A percentile compares a stretch with the other conserved stretches of the same genome.
Evolutionary conservation across 2,329 filamentous ascomycete species (phyloP).

Genomic region (Talaromyces marneffei): DNA sequence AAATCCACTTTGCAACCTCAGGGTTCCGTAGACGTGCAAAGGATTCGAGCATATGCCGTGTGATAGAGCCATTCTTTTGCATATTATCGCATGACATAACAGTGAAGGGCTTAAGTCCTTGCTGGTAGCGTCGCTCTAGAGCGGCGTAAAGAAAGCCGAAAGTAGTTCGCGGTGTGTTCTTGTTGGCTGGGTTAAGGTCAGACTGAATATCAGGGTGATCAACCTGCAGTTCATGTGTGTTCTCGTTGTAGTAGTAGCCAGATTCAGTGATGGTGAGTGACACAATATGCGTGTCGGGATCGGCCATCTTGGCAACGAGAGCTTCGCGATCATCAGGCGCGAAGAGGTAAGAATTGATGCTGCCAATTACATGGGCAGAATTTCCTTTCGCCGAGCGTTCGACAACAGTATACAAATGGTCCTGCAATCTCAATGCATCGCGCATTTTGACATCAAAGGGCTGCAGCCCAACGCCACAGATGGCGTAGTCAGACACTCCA

Average conservation of each 20-base stretch:
- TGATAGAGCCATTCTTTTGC: slow-evolving; percentile 53
- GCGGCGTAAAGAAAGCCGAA: slow-evolving; percentile 52
- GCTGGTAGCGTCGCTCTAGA: slow-evolving; percentile 41
- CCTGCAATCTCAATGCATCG: slow-evolving; percentile 45
- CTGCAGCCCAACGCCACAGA: slow-evolving; percentile 49
- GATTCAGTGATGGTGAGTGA: slow-evolving; percentile 53
- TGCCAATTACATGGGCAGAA: slow-evolving; percentile 45
- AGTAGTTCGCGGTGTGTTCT: slow-evolving; percentile 42
- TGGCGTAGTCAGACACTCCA: slow-evolving; percentile 43
- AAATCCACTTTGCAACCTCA: slow-evolving; percentile 47
- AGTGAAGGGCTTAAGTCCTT: slow-evolving; percentile 49
- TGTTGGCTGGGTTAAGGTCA: slow-evolving; percentile 42
- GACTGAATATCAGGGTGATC: slow-evolving; percentile 48
- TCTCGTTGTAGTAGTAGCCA: slow-evolving; percentile 55
- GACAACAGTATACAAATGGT: slow-evolving; percentile 50
- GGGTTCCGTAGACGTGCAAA: slow-evolving; percentile 47
- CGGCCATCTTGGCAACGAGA: slow-evolving; percentile 51
- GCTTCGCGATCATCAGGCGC: slow-evolving; percentile 49
- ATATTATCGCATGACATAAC: slow-evolving; percentile 54
- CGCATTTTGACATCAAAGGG: slow-evolving; percentile 49
- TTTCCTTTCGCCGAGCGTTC: slow-evolving; percentile 51
- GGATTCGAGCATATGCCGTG: slow-evolving; percentile 47
- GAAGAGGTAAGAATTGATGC: slow-evolving; percentile 50
- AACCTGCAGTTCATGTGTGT: slow-evolving; percentile 48
- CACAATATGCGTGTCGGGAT: slow-evolving; percentile 50